Conservation (phyloP, 768 basidiomycete genomes). For the Exidia glandulosa region DNA sequence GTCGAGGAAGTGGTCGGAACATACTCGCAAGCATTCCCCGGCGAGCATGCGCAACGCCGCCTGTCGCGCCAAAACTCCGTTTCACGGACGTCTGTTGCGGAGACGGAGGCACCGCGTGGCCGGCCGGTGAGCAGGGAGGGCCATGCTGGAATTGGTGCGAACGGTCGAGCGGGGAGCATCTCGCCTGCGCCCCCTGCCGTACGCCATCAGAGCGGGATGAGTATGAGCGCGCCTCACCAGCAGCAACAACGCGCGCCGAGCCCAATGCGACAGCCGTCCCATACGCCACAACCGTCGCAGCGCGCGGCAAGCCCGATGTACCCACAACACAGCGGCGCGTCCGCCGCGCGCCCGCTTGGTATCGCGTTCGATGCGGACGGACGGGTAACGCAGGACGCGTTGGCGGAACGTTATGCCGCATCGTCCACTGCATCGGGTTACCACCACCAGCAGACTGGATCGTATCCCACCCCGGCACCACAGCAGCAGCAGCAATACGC, state of each 20-base stretch:
- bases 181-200: slow-evolving; percentile 24
- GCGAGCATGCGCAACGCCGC: slow-evolving; percentile 33
- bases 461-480: slow-evolving; percentile 7
- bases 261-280: not conserved
- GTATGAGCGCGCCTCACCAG: not conserved
- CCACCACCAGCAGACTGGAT: slow-evolving; percentile 16
- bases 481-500: slow-evolving; percentile 21
- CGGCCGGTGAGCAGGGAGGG: slow-evolving; percentile 53
- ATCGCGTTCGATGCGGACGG: slow-evolving; percentile 75
- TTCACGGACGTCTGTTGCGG: not conserved
- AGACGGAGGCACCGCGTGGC: slow-evolving; percentile 23
- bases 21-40: slow-evolving; percentile 82
- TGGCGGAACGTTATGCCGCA: slow-evolving; percentile 42
- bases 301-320: slow-evolving; percentile 11
- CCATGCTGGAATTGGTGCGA: slow-evolving; percentile 75
- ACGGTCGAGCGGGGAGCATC: slow-evolving; percentile 28
- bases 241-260: not conserved
- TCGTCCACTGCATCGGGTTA: slow-evolving; percentile 17
- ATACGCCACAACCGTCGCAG: slow-evolving; percentile 9
- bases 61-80: not conserved
- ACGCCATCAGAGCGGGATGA: not conserved
- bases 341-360: slow-evolving; percentile 38
- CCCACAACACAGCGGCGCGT: not conserved
- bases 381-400: slow-evolving; percentile 67
- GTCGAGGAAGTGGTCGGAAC: slow-evolving; percentile 63